Conservation (phyloP, 768 basidiomycete species). For the Coprinellus micaceus region DNA sequence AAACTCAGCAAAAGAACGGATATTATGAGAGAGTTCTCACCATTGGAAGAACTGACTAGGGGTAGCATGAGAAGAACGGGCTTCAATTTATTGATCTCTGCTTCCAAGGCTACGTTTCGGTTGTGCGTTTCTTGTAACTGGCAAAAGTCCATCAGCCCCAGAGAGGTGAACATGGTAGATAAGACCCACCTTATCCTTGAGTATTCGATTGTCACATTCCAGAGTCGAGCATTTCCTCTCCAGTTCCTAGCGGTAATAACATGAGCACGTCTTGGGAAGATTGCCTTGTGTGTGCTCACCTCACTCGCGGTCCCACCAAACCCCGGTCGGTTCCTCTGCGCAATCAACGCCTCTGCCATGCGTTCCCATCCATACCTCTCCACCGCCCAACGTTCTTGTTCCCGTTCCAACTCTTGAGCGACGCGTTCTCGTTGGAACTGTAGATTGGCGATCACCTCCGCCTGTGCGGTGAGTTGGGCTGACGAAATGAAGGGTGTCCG, state of each 20-base stretch:
- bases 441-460: conserved; percentile 55
- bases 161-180: no score
- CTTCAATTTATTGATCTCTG: conserved; percentile 60
- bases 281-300: conserved; percentile 35
- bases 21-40: no score
- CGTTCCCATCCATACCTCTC: conserved; percentile 65
- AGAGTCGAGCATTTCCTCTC: conserved; percentile 47
- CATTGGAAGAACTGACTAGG: background rate
- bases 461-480: conserved; percentile 53
- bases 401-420: conserved; percentile 48
- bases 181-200: conserved; percentile 55
- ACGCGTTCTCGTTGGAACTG: conserved; percentile 58
- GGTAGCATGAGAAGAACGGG: conserved; percentile 70
- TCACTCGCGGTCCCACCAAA: conserved; percentile 36
- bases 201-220: conserved; percentile 57
- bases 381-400: conserved; percentile 56
- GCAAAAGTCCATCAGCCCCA: conserved; percentile 20
- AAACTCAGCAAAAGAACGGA: background rate
- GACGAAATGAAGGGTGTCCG: conserved; percentile 33
- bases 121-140: conserved; percentile 59
- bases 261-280: conserved; percentile 5
- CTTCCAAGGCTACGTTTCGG: conserved; percentile 54
- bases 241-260: conserved; percentile 49
- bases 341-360: conserved; percentile 62
- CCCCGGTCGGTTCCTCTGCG: conserved; percentile 40